Percentiles rank a stretch among this genome's conserved stretches.
Evolutionary conservation across 2,329 filamentous ascomycete species (phyloP).

Genomic region (Onygenales sp.): DNA sequence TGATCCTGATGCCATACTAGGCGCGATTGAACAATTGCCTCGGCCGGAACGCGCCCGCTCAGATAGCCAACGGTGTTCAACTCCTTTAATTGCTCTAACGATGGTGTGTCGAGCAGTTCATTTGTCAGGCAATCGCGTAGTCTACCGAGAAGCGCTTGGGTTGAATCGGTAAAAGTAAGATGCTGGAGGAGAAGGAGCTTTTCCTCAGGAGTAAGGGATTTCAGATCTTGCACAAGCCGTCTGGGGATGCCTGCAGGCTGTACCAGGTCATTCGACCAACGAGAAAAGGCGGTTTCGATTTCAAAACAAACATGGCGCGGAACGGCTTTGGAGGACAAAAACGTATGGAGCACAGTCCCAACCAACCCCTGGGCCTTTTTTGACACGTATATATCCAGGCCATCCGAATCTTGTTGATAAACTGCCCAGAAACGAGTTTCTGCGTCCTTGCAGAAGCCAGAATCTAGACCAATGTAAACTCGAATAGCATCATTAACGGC

Average conservation of each 20-base stretch:
- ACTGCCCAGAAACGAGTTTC: constrained; percentile 34
- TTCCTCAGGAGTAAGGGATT: constrained; percentile 34
- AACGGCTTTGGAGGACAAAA: constrained; percentile 32
- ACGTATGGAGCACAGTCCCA: constrained; percentile 38
- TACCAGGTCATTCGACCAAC: constrained; percentile 24
- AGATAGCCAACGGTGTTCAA: constrained; percentile 33
- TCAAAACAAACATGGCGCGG: constrained; percentile 31
- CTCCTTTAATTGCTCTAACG: constrained; percentile 30
- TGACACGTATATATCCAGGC: constrained; percentile 33
- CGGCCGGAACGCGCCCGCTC: constrained; percentile 25
- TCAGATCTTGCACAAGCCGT: constrained; percentile 33
- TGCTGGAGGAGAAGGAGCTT: constrained; percentile 30
- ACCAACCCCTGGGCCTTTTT: constrained; percentile 34
- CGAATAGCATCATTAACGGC: constrained; percentile 19
- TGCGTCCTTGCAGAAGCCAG: constrained; percentile 28
- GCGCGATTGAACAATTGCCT: constrained; percentile 29
- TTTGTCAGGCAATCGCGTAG: constrained; percentile 25
- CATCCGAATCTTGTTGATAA: constrained; percentile 25
- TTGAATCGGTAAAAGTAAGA: constrained; percentile 20
- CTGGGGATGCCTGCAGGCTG: constrained; percentile 24
- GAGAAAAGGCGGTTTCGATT: constrained; percentile 28
- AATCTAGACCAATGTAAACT: constrained; percentile 30
- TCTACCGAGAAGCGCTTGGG: constrained; percentile 18
- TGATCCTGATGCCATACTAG: constrained; percentile 35
- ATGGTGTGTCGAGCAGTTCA: constrained; percentile 29